Evolutionary conservation across 176 grass and related monocot species (phyloP).

Genomic region (Musa beccarii): DNA sequence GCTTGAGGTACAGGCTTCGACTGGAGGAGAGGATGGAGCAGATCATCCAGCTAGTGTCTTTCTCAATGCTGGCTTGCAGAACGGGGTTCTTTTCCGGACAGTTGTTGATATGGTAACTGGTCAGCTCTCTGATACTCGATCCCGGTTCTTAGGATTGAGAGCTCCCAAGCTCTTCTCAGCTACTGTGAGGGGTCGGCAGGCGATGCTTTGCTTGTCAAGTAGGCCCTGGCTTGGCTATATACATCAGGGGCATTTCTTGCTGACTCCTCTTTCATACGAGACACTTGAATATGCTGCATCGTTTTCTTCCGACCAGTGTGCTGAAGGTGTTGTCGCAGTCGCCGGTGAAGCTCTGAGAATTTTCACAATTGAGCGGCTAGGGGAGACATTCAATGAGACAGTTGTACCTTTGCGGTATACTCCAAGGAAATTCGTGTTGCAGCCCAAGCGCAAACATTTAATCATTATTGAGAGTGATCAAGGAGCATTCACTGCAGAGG

Average conservation of each 20-base stretch:
- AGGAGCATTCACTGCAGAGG: constrained; percentile 79
- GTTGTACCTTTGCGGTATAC: constrained; percentile 84
- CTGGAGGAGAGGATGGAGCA: constrained; percentile 87
- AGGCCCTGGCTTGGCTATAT: constrained; percentile 95
- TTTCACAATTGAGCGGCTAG: constrained; percentile 83
- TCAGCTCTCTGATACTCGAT: constrained; percentile 85
- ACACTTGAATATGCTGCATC: constrained; percentile 91
- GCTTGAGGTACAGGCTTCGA: constrained; percentile 80
- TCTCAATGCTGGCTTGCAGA: constrained; percentile 96
- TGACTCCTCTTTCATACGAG: constrained; percentile 88
- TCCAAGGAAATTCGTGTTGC: constrained; percentile 85
- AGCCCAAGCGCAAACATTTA: constrained; percentile 77
- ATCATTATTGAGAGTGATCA: constrained; percentile 92
- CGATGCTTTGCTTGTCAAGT: constrained; percentile 96
- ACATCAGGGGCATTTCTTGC: constrained; percentile 93
- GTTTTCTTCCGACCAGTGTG: constrained; percentile 96
- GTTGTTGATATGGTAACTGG: constrained; percentile 97
- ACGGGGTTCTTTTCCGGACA: constrained; percentile 94
- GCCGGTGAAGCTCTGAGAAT: constrained; percentile 83
- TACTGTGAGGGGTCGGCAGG: constrained; percentile 66
- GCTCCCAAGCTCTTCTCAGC: constrained; percentile 86
- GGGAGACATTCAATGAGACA: constrained; percentile 95
- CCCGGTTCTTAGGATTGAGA: constrained; percentile 82
- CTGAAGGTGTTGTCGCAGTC: constrained; percentile 94
- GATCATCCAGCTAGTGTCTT: constrained; percentile 91